These are phyloP conservation scores for Mycena maculata DNA, from an alignment of 768 basidiomycete genomes.

Conservation along the genomic window DNA sequence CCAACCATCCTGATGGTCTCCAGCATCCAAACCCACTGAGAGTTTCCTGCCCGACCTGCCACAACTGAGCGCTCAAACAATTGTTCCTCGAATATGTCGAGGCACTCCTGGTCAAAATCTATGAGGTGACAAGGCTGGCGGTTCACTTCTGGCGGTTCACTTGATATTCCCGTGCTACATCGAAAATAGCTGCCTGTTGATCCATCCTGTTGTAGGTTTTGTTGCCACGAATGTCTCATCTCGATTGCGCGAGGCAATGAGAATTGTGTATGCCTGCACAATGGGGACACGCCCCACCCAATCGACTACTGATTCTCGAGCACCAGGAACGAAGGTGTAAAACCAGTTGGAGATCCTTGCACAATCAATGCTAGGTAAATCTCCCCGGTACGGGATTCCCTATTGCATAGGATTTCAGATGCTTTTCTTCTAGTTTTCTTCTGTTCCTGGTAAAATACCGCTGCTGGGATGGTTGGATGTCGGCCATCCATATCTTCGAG, in stretches of 20 bases:
- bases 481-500: not conserved
- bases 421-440: not conserved
- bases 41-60: not conserved
- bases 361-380: not conserved
- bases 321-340: not conserved
- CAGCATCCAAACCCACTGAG: not conserved
- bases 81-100: not conserved
- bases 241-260: not conserved
- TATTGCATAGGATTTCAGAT: not conserved
- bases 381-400: not conserved
- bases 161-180: too few relatives aligned
- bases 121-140: too few relatives aligned
- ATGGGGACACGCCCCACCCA: conserved; percentile 1
- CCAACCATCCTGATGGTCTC: not conserved
- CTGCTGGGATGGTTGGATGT: not conserved
- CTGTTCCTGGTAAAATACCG: not conserved
- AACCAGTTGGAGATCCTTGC: conserved; percentile 7
- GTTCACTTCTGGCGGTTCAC: too few relatives aligned
- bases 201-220: too few relatives aligned
- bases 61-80: not conserved
- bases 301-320: not conserved
- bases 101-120: not conserved
- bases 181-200: too few relatives aligned
- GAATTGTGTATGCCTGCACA: conserved; percentile 4
- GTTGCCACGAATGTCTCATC: not conserved